A percentile compares a stretch with the other conserved stretches of the same genome.
phyloP scores from a whole-genome alignment of 2,329 filamentous ascomycete species.

The Exutisphaerella laricina region DNA sequence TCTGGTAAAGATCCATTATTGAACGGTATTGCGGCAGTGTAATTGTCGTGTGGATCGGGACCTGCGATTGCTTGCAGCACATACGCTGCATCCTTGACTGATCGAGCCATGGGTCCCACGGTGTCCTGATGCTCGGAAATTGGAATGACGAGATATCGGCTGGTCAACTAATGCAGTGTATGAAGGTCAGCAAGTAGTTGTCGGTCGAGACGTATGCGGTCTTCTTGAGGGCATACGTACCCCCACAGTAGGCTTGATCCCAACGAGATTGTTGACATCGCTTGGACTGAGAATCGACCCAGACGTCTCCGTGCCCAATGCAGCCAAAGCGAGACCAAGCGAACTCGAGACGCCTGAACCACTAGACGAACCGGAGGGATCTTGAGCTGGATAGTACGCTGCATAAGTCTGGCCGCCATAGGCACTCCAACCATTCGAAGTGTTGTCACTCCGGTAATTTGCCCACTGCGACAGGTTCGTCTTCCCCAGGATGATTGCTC shows the following conservation, averaged over 20 bases:
- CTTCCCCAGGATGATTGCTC: conserved; percentile 62
- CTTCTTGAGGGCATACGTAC: no score
- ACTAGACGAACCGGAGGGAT: conserved; percentile 57
- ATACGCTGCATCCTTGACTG: conserved; percentile 55
- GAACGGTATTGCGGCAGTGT: conserved; percentile 54
- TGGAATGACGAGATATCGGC: conserved; percentile 58
- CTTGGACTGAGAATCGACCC: conserved; percentile 59
- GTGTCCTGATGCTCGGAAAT: conserved; percentile 55
- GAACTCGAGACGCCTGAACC: conserved; percentile 57
- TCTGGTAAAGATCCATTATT: conserved; percentile 48
- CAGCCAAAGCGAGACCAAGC: conserved; percentile 54
- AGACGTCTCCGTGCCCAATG: conserved; percentile 58
- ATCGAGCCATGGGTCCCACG: conserved; percentile 53
- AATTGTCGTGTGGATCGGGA: conserved; percentile 50
- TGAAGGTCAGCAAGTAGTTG: conserved; percentile 60
- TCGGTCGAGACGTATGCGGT: no score
- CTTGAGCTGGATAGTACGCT: conserved; percentile 57
- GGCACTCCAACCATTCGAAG: conserved; percentile 59
- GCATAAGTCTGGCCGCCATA: conserved; percentile 57
- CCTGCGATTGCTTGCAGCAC: conserved; percentile 56
- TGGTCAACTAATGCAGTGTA: no score
- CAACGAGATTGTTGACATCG: conserved; percentile 56
- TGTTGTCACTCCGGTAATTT: conserved; percentile 54
- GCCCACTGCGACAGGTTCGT: conserved; percentile 61
- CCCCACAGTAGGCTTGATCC: conserved; percentile 64